A percentile compares a stretch with the other conserved stretches of the same genome.
These are phyloP conservation scores for Tirmania nivea DNA, from an alignment of 495 filamentous ascomycete genomes.

Conservation along the genomic window DNA sequence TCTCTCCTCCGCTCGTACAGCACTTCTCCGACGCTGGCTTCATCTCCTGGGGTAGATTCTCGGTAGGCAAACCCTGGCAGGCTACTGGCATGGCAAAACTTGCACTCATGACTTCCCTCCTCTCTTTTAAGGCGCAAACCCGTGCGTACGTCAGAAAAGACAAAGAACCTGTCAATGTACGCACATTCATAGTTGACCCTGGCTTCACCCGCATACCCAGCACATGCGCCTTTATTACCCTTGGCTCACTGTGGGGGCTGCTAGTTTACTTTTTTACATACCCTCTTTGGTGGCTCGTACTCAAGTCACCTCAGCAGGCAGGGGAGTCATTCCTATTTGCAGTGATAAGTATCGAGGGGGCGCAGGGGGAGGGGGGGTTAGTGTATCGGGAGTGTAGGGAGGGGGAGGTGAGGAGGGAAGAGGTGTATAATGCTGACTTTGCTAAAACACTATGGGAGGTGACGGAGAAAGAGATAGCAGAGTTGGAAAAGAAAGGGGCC, in stretches of 20 bases:
- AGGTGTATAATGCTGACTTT: conserved; percentile 54
- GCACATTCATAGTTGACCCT: conserved; percentile 68
- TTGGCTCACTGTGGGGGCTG: conserved; percentile 66
- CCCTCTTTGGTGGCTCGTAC: conserved; percentile 61
- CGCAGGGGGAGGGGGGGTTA: conserved; percentile 39
- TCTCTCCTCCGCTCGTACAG: conserved; percentile 15
- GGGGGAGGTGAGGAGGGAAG: conserved; percentile 35
- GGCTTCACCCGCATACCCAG: conserved; percentile 68
- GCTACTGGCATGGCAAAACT: conserved; percentile 77
- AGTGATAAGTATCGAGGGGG: conserved; percentile 53
- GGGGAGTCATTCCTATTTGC: conserved; percentile 74
- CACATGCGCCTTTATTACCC: conserved; percentile 61
- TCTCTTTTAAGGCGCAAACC: conserved; percentile 74
- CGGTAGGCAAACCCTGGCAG: conserved; percentile 25
- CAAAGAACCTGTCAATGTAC: conserved; percentile 50
- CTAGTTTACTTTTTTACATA: conserved; percentile 55
- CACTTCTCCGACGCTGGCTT: conserved; percentile 21
- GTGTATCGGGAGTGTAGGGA: conserved; percentile 76
- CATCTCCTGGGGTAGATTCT: conserved; percentile 8
- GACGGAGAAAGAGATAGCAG: conserved; percentile 67
- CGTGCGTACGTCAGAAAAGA: conserved; percentile 65
- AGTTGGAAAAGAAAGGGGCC: conserved; percentile 61
- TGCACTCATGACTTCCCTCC: conserved; percentile 67
- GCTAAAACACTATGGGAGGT: conserved; percentile 73
- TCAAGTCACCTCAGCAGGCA: conserved; percentile 64